Evolutionary conservation across 257 asterid species (phyloP).

Genomic region (Sherardia arvensis): DNA sequence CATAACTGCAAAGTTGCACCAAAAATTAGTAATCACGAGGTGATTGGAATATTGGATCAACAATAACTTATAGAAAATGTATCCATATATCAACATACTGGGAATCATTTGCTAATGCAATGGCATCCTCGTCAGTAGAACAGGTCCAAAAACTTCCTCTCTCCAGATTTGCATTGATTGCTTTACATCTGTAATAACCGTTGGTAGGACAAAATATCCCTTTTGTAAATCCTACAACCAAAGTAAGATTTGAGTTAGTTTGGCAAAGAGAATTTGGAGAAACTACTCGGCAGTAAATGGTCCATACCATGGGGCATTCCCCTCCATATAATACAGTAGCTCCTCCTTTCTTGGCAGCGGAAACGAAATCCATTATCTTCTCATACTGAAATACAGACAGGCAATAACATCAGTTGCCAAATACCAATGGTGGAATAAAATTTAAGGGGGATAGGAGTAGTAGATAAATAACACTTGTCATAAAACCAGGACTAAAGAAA

Average conservation of each 20-base stretch:
- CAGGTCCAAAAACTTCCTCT: slow-evolving; percentile 97
- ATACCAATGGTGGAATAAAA: neutral
- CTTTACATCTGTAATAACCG: slow-evolving; percentile 56
- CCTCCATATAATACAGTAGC: slow-evolving; percentile 77
- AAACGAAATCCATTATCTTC: slow-evolving; percentile 52
- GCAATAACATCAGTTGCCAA: neutral
- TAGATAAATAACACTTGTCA: too few relatives aligned
- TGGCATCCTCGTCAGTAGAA: slow-evolving; percentile 95
- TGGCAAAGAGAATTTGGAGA: neutral
- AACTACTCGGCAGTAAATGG: neutral
- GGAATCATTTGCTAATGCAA: slow-evolving; percentile 81
- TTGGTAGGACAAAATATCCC: slow-evolving; percentile 71
- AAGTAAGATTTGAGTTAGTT: slow-evolving; percentile 5
- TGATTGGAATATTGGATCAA: neutral
- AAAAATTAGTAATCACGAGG: neutral
- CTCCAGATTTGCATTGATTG: slow-evolving; percentile 94
- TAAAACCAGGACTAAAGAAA: neutral
- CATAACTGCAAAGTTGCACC: slow-evolving; percentile 42
- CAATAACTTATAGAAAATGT: neutral
- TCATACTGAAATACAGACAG: slow-evolving; percentile 44
- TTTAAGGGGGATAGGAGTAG: too few relatives aligned
- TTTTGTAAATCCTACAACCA: slow-evolving; percentile 64
- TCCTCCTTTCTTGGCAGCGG: slow-evolving; percentile 80
- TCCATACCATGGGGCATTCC: slow-evolving; percentile 57
- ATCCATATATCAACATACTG: slow-evolving; percentile 61